Evolutionary conservation across 2,329 filamentous ascomycete genomes (phyloP), one percentile per base, ranked within the genome.

Genomic region (Botrytis porri): DNA sequence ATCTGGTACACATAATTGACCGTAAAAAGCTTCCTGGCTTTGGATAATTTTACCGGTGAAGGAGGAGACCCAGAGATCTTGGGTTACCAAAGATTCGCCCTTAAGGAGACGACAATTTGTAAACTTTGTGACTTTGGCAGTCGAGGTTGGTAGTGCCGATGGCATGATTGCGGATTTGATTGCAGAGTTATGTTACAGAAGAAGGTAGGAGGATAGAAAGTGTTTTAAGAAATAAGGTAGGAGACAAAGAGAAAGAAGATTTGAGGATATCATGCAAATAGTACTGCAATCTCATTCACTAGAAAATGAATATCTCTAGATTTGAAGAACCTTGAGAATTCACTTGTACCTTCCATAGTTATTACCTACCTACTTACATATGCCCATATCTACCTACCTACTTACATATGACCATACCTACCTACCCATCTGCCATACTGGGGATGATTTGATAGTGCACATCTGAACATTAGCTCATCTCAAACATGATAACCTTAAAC

Each of bases 51-150:
- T 95, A 76, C 95, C 95, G 1, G 91, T 93, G 25, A 86, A 81
- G 0, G 93, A 92, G 81, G 92, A 94, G 74, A 97, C 90, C 94
- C 94, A 97, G n/a, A 97, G 87, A 80, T 97, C 95, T 75, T 92
- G 90, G 62, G 89, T 83, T 62, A 97, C 87, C 39, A 97, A 85
- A 32, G 77, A 72, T 76, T 91, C 86, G 77, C 88, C 89, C 79
- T 89, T 90, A 74, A 95, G 85, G 39, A 97, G 84, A 69, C 92
- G 90, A 81, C 94, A 97, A 84, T 97, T 97, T 79, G 93, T 96
- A 81, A 97, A 92, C 81, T 95, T 96, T 80, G 92, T 94, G 80
- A 97, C 91, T 79, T 86, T 86, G 75, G 85, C 85, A 45, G 79
- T 83, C 35, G 69, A 41, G 22, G 59, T 59, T 54, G 72, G 62